Percentiles rank a stretch among this genome's conserved stretches.
phyloP scores from a whole-genome alignment of 192 early-diverging fungal genomes.

The Coemansia nantahalensis region DNA sequence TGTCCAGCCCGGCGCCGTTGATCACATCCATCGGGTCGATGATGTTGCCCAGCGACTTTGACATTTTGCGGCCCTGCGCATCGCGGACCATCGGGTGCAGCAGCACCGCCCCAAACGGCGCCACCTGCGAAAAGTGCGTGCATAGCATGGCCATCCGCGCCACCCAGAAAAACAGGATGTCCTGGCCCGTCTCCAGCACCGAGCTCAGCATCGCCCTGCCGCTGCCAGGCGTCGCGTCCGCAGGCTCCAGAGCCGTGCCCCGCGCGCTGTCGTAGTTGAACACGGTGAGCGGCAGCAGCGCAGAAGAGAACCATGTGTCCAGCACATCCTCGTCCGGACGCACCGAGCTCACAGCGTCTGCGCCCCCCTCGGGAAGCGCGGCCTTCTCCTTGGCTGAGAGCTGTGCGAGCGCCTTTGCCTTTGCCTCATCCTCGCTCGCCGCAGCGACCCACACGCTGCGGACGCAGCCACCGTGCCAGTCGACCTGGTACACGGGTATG shows the following conservation, averaged over 20 bases:
- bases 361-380: background rate
- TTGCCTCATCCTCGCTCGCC: slow-evolving; percentile 22
- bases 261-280: slow-evolving; percentile 51
- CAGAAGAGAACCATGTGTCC: slow-evolving; percentile 98
- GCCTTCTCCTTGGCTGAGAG: slow-evolving; percentile 2
- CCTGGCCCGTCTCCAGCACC: slow-evolving; percentile 90
- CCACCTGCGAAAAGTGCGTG: slow-evolving; percentile 72
- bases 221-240: background rate
- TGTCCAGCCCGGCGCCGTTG: slow-evolving; percentile 58
- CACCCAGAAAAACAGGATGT: slow-evolving; percentile 99
- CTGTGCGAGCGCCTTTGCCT: slow-evolving; percentile 26
- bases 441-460: slow-evolving; percentile 41
- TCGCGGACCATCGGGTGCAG: slow-evolving; percentile 91
- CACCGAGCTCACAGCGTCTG: background rate
- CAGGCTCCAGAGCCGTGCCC: slow-evolving; percentile 25
- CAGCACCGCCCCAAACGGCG: slow-evolving; percentile 85
- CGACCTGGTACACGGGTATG: slow-evolving; percentile 83
- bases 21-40: slow-evolving; percentile 70
- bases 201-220: slow-evolving; percentile 55
- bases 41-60: slow-evolving; percentile 80
- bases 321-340: slow-evolving; percentile 82
- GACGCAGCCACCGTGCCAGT: slow-evolving; percentile 15
- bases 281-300: slow-evolving; percentile 82
- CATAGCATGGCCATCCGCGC: slow-evolving; percentile 97
- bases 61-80: slow-evolving; percentile 72